Conservation (phyloP, 352 stramenopile genomes). For the Globisporangium megalacanthum region DNA sequence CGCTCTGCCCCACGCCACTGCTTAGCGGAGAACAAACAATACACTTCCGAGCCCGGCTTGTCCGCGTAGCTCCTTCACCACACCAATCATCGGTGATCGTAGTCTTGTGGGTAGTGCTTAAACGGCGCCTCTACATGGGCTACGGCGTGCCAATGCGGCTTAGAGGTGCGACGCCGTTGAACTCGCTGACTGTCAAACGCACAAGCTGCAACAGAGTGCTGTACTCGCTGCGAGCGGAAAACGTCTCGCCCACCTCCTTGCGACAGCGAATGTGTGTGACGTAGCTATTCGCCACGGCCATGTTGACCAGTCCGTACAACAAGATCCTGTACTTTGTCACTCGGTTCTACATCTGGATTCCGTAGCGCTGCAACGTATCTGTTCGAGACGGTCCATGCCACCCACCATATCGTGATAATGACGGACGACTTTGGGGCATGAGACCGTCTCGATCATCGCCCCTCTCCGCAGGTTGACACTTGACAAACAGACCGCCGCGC, state of each 20-base stretch:
- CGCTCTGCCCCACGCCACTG: background rate
- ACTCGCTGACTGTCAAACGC: background rate
- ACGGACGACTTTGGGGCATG: background rate
- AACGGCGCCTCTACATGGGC: background rate
- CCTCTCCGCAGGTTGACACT: background rate
- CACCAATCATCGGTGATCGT: background rate
- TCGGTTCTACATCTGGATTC: background rate
- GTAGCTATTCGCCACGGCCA: background rate
- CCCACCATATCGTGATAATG: background rate
- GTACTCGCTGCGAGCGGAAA: background rate
- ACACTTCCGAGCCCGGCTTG: background rate
- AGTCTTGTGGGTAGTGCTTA: too few species aligned
- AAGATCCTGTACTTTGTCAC: constrained; percentile 1
- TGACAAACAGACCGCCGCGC: background rate
- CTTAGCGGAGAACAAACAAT: background rate
- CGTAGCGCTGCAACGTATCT: background rate
- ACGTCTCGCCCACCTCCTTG: background rate
- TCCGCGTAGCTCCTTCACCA: background rate
- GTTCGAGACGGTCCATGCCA: background rate
- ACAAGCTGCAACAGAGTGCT: background rate
- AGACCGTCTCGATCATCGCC: background rate
- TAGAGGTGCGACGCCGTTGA: too few species aligned
- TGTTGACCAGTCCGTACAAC: background rate
- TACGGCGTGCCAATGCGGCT: too few species aligned
- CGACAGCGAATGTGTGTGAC: background rate